Conservation (phyloP, 2,329 filamentous ascomycete species). For the Blastomyces parvus region DNA sequence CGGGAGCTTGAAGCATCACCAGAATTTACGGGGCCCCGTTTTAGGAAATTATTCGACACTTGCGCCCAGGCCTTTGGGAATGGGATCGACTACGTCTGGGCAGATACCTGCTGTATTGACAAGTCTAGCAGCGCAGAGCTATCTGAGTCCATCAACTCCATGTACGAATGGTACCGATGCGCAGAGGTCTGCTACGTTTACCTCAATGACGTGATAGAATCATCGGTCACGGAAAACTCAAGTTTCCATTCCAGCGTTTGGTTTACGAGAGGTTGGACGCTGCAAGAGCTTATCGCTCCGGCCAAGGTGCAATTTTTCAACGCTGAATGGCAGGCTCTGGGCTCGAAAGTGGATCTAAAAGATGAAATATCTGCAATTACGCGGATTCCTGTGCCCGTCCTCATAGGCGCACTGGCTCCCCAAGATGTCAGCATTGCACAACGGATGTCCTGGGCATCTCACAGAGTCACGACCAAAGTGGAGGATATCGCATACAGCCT, state of each 20-base stretch:
- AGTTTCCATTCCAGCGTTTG: slow-evolving; percentile 8
- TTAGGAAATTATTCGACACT: slow-evolving; percentile 3
- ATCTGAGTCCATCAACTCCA: slow-evolving; percentile 26
- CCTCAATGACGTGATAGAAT: slow-evolving; percentile 20
- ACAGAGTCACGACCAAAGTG: slow-evolving; percentile 17
- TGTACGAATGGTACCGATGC: slow-evolving; percentile 28
- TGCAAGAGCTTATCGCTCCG: slow-evolving; percentile 11
- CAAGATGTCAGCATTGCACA: slow-evolving; percentile 12
- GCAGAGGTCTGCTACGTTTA: slow-evolving; percentile 30
- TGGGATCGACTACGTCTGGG: slow-evolving; percentile 27
- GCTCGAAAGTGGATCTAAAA: slow-evolving; percentile 6
- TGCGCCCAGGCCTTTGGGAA: slow-evolving; percentile 19
- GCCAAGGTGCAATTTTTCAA: slow-evolving; percentile 9
- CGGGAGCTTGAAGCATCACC: slow-evolving; percentile 13
- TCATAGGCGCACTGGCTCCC: background rate
- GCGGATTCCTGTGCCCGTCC: slow-evolving; percentile 4
- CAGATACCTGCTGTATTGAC: slow-evolving; percentile 35
- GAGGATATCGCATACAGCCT: slow-evolving; percentile 25
- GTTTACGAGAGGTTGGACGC: slow-evolving; percentile 11
- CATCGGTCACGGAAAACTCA: background rate
- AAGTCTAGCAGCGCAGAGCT: slow-evolving; percentile 29
- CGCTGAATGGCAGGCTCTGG: slow-evolving; percentile 6
- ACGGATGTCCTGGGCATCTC: slow-evolving; percentile 23
- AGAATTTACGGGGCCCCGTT: slow-evolving; percentile 1
- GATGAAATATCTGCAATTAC: slow-evolving; percentile 8